Evolutionary conservation across 2,329 filamentous ascomycete genomes (phyloP).

Genomic region (Claviceps sorghi): DNA sequence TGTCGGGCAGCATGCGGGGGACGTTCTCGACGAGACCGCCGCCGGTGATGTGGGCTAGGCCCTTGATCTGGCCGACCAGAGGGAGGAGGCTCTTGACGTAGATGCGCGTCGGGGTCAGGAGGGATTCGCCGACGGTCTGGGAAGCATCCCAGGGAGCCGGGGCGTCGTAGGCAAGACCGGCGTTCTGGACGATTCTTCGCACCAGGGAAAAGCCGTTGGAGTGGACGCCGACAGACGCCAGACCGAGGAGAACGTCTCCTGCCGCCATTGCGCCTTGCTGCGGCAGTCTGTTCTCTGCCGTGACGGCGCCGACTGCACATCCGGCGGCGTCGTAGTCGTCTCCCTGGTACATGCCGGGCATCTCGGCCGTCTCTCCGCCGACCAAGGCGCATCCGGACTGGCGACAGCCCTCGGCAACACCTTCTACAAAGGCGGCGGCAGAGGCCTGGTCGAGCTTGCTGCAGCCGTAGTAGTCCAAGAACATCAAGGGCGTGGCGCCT

Average conservation of each 20-base stretch:
- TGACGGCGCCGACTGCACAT: constrained; percentile 74
- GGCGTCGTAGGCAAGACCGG: constrained; percentile 56
- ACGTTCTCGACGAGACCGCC: constrained; percentile 90
- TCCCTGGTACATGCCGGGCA: constrained; percentile 84
- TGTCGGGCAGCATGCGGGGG: constrained; percentile 73
- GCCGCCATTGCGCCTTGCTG: constrained; percentile 58
- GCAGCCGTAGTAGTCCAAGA: constrained; percentile 96
- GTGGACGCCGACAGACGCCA: constrained; percentile 77
- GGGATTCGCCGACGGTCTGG: constrained; percentile 53
- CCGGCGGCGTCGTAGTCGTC: constrained; percentile 91
- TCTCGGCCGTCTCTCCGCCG: constrained; percentile 96
- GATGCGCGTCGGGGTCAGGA: constrained; percentile 83
- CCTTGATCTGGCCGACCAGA: constrained; percentile 59
- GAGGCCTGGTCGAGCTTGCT: constrained; percentile 66
- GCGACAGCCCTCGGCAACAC: constrained; percentile 76
- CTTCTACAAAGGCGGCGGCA: constrained; percentile 75
- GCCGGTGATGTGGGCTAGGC: constrained; percentile 92
- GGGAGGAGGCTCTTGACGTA: constrained; percentile 75
- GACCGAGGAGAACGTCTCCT: constrained; percentile 74
- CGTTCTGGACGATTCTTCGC: constrained; percentile 66
- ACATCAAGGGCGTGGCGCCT: constrained; percentile 86
- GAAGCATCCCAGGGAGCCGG: constrained; percentile 59
- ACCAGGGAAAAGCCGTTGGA: constrained; percentile 98
- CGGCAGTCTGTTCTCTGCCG: constrained; percentile 55
- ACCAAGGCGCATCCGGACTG: constrained; percentile 78